phyloP scores from a whole-genome alignment of 140 eudicot genomes.

The Cichorium intybus region DNA sequence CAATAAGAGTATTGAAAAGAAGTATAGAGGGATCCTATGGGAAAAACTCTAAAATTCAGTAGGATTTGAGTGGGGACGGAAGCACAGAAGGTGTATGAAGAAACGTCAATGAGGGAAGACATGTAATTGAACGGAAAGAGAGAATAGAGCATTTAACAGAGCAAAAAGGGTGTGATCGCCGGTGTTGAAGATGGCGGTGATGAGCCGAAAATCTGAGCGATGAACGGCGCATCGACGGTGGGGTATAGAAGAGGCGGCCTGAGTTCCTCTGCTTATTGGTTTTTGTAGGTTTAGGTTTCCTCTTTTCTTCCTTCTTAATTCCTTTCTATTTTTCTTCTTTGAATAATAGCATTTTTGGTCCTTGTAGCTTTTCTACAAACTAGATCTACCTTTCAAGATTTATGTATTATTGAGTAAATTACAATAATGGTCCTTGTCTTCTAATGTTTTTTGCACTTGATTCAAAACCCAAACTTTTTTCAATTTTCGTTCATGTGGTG shows the following conservation, averaged over 20 bases:
- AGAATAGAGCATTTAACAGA: conserved; percentile 9
- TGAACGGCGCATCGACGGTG: conserved; percentile 42
- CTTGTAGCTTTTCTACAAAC: background rate
- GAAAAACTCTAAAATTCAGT: conserved; percentile 5
- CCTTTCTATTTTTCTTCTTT: background rate
- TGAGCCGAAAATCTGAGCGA: conserved; percentile 30
- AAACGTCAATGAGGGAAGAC: conserved; percentile 26
- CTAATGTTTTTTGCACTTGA: no score
- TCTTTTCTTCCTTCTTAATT: background rate
- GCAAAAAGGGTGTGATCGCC: background rate
- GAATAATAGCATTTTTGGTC: background rate
- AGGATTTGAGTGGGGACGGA: conserved; percentile 21
- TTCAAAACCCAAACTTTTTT: no score
- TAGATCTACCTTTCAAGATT: background rate
- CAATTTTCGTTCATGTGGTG: no score
- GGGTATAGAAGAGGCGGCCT: conserved; percentile 30
- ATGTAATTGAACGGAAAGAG: conserved; percentile 8
- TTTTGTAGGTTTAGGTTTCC: conserved; percentile 38
- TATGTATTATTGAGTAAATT: no score
- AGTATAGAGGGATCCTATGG: background rate
- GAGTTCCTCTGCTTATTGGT: conserved; percentile 12
- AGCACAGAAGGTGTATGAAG: conserved; percentile 10
- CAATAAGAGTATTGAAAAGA: background rate
- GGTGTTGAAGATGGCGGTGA: conserved; percentile 19
- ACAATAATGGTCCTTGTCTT: no score